Conservation (phyloP, 2,329 filamentous ascomycete genomes). For the Xylaria hypoxylon region DNA sequence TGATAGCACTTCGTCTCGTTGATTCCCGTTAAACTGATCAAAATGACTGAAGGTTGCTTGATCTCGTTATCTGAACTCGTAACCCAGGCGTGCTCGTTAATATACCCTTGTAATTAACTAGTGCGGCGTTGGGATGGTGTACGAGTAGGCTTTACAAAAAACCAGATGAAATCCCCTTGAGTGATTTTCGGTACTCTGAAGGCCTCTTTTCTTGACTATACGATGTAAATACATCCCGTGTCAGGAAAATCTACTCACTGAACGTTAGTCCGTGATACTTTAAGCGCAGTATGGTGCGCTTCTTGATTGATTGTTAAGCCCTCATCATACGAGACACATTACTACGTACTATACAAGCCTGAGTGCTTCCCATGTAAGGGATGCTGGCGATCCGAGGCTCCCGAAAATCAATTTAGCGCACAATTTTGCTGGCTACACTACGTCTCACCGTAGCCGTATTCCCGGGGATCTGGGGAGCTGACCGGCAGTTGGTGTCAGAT, state of each 20-base stretch:
- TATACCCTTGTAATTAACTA: neutral
- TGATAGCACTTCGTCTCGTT: neutral
- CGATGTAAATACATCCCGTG: neutral
- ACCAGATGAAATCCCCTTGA: neutral
- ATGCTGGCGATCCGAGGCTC: constrained; percentile 21
- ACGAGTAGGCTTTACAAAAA: neutral
- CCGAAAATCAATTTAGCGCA: constrained; percentile 28
- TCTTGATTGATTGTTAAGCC: neutral
- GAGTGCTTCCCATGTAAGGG: neutral
- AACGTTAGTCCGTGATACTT: neutral
- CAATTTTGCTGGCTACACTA: constrained; percentile 21
- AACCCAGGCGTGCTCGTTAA: neutral
- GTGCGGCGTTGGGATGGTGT: neutral
- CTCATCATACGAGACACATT: constrained; percentile 9
- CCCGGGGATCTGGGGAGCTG: constrained; percentile 37
- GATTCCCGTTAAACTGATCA: neutral
- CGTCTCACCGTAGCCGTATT: constrained; percentile 31
- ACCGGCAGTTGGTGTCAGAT: constrained; percentile 36
- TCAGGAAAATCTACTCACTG: neutral
- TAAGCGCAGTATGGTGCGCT: neutral
- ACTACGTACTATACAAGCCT: too few relatives aligned
- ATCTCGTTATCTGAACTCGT: neutral
- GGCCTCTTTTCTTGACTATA: neutral
- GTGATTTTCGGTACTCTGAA: neutral
- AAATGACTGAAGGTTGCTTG: neutral